phyloP scores from a whole-genome alignment of 441 rosid genomes.

The Arabidopsis hybrid region DNA sequence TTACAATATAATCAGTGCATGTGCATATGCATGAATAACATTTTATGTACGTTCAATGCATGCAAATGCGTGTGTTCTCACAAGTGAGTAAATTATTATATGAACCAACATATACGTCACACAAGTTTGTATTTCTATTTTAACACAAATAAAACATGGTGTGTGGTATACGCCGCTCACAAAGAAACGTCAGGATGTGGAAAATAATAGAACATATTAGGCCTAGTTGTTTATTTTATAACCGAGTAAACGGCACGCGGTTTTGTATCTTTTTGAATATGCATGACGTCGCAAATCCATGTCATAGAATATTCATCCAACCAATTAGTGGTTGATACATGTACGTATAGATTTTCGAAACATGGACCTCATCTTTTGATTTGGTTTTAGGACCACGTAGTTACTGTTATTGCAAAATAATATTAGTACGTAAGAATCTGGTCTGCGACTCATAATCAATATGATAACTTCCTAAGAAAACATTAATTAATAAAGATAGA shows the following conservation, averaged over 20 bases:
- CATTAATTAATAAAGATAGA: not conserved
- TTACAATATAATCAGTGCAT: conserved; percentile 16
- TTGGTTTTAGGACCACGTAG: conserved; percentile 18
- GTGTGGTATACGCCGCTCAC: conserved; percentile 20
- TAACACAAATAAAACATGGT: conserved; percentile 26
- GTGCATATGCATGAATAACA: conserved; percentile 21
- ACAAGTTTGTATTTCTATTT: conserved; percentile 5
- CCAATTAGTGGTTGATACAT: conserved; percentile 19
- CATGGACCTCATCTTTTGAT: conserved; percentile 15
- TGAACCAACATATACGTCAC: not conserved
- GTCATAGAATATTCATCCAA: conserved; percentile 20
- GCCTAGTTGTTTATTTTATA: conserved; percentile 12
- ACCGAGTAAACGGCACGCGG: conserved; percentile 18
- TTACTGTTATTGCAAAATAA: not conserved
- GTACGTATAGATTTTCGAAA: not conserved
- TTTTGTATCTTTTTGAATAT: conserved; percentile 14
- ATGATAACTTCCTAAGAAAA: conserved; percentile 3
- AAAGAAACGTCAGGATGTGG: conserved; percentile 39
- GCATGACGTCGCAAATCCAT: conserved; percentile 14
- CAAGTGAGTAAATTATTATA: not conserved
- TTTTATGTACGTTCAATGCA: conserved; percentile 20
- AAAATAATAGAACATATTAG: conserved; percentile 3
- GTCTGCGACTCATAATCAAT: conserved; percentile 1
- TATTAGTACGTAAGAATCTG: not conserved
- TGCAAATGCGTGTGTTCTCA: conserved; percentile 16